Evolutionary conservation across 2,329 filamentous ascomycete species (phyloP), one percentile per base, ranked within the genome.

Genomic region (Fusarium tupiense): DNA sequence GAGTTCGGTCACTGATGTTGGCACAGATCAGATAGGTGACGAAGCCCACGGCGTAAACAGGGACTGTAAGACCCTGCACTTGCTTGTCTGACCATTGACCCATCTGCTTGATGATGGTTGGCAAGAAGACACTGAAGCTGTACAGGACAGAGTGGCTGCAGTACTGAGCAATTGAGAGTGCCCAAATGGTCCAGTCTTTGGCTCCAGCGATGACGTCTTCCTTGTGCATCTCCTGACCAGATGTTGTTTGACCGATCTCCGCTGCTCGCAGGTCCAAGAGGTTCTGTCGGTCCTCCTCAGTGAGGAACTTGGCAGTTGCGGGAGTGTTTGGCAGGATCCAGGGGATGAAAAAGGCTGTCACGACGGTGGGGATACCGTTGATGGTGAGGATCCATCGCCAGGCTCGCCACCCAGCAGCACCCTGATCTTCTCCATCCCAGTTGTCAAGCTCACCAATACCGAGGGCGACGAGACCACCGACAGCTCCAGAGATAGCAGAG

Each of bases 301-400:
- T 75, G 8, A 77, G 61, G 6, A 77, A 77, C 44, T 76, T 75
- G 26, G 91, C 90, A 0, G 86, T 89, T 53, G 88, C 86, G 0
- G 90, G 90, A 16, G 85, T 85, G 77, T 92, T 88, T 7, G 91
- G 88, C 1, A 93, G 82, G 35, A 89, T 77, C 56, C 88, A 91
- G 81, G 86, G 90, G 6, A 86, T 86, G 1, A 83, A 79, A 4
- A 90, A 77, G 0, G 89, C 91, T 2, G 90, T 80, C 8, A 91
- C 43, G 26, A 91, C 83, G 6, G 76, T 77, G 7, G 76, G 76
- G 5, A 73, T 62, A 2, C 91, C 91, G 77, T 86, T 83, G 46
- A 90, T 79, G 61, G 90, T 88, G 79, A 92, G 85, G 68, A 92
- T 90, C 91, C 91, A 93, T 54, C 91, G 82, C 91, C 91, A 93